Evolutionary conservation across 2,329 filamentous ascomycete genomes (phyloP), one percentile per base, ranked within the genome.

Genomic region (Pestalotiopsis fici): DNA sequence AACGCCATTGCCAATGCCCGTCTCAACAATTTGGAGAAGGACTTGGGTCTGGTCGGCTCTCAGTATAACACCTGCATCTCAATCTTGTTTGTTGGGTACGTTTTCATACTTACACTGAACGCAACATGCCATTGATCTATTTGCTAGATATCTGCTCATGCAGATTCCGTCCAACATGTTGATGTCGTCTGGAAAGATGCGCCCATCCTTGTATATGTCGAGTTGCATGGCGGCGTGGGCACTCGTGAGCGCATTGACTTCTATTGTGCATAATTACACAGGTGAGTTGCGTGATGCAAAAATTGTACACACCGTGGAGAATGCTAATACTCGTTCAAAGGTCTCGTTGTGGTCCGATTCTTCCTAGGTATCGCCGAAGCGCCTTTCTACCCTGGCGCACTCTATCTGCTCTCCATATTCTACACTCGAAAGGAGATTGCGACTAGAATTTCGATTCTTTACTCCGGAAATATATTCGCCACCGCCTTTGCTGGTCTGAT

Each of bases 331-430:
- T 1, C 7, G 2, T 11, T 6, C 23, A n/a, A 15, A 31, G 59
- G 43, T 4, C 65, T 67, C 4, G 27, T 67, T 4, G 55, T 39
- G 27, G 56, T 59, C 13, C 62, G 62, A 3, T 61, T 83, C 63
- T 74, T 83, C 37, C 74, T 84, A 0, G 82, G 82, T 6, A 77
- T 80, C 25, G 76, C 80, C 31, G 82, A 84, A 69, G 83, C 84
- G 1, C 82, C 83, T 9, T 85, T 84, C 72, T 81, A 84, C 47
- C 83, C 85, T 0, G 85, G 85, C 12, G 82, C 81, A 1, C 73
- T 85, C 3, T 83, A 85, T 67, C 79, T 85, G 27, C 77, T 87
- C 3, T 83, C 81, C 5, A 80, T 83, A 60, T 87, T 83, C 75
- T 87, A 87, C 74, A 86, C 83, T 2, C 78, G 82, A 59, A 82